Base-by-base conservation (phyloP, 2,329 filamentous ascomycete genomes). In the Ophiostoma himal-ulmi region DNA sequence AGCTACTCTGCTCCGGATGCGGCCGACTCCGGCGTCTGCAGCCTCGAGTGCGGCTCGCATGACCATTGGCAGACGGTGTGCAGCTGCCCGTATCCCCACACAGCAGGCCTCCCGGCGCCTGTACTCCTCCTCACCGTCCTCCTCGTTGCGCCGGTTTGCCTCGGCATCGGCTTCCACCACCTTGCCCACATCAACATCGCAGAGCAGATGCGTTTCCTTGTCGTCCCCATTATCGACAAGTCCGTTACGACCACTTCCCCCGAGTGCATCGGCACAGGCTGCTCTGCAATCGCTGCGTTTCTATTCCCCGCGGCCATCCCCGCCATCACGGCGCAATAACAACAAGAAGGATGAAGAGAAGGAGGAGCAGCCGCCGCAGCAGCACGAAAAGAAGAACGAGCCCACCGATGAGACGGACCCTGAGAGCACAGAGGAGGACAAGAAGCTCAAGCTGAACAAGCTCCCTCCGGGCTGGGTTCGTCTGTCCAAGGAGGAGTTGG, bases 401-500 rank as follows among this genome's bases (percentile, higher is more conserved):
- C 17, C 54, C 13, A 37, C 34, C 13, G 57, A 71, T 26, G 54
- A 68, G n/a, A 54, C 54, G n/a, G 26, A 6, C 1, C 30, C 30
- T 11, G 69, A 71, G 52, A 30, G 54, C 14, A 36, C 34, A 22
- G 22, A 65, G 1, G 30, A 64, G 2, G 60, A 41, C 7, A 22
- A 70, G 54, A 65, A 70, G 67, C 48, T 67, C 34, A 36, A 36
- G 67, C 67, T 68, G n/a, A 37, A 64, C 13, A 26, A 67, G n/a
- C 69, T 66, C 39, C 69, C 64, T 10, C 22, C 67, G 17, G 57
- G 82, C 60, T 85, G 82, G 81, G 80, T 85, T 67, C 79, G 78
- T 69, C 75, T 85, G 60, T 80, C 75, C 62, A 79, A 84, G 69
- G 78, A 82, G 7, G 83, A 85, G 74, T 76, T 84, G 34, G 73